A percentile compares a stretch with the other conserved stretches of the same genome.
Evolutionary conservation across 2,329 filamentous ascomycete species (phyloP).

Genomic region (Talaromyces sp.): DNA sequence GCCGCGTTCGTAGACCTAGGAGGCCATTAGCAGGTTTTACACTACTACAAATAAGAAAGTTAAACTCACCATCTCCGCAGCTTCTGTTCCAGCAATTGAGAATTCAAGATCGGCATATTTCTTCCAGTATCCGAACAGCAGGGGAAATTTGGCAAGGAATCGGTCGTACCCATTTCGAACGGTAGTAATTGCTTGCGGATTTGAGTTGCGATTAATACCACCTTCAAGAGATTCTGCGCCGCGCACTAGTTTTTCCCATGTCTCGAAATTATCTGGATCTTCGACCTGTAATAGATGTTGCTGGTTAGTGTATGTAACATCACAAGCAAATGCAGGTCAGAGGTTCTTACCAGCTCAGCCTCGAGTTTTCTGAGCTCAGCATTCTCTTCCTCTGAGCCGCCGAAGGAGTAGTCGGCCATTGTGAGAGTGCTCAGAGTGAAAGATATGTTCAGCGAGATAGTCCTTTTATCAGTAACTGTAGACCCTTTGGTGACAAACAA

Average conservation of each 20-base stretch:
- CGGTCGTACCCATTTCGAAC: slow-evolving; percentile 85
- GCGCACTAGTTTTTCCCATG: slow-evolving; percentile 88
- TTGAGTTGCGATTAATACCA: slow-evolving; percentile 93
- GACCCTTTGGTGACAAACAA: background rate
- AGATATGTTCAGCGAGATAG: background rate
- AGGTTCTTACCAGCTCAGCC: slow-evolving; percentile 65
- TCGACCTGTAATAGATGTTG: slow-evolving; percentile 43
- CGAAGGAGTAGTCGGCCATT: slow-evolving; percentile 72
- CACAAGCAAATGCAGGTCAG: background rate
- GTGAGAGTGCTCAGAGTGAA: slow-evolving; percentile 17
- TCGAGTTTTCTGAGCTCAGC: slow-evolving; percentile 76
- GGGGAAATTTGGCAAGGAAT: slow-evolving; percentile 89
- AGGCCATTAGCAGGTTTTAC: background rate
- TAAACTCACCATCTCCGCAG: slow-evolving; percentile 80
- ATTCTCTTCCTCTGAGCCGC: slow-evolving; percentile 75
- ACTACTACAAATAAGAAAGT: slow-evolving; percentile 7
- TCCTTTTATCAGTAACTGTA: background rate
- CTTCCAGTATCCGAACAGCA: slow-evolving; percentile 99
- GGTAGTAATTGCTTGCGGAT: slow-evolving; percentile 83
- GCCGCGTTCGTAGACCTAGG: slow-evolving; percentile 89
- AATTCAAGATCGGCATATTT: slow-evolving; percentile 98
- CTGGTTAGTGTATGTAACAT: background rate
- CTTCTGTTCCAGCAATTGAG: slow-evolving; percentile 92
- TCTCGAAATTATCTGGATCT: slow-evolving; percentile 87
- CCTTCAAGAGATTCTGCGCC: slow-evolving; percentile 82